Evolutionary conservation across 345 rosid species (phyloP).

Genomic region (Moringa oleifera): DNA sequence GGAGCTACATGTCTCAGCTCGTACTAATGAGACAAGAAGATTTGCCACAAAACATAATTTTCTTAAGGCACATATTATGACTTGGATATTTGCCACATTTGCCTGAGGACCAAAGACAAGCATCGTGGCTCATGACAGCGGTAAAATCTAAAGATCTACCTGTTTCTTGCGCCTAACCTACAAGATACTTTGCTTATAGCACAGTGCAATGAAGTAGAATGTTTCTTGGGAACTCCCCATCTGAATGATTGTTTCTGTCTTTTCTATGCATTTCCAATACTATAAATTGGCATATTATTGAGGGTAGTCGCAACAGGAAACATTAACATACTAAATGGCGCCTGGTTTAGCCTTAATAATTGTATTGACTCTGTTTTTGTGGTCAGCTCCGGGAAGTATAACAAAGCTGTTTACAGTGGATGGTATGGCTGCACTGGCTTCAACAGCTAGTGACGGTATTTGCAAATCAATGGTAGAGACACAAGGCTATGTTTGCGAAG

Average conservation of each 20-base stretch:
- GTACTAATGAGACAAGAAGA: neutral
- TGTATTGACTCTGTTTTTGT: slow-evolving; percentile 19
- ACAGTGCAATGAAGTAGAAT: neutral
- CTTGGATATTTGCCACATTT: neutral
- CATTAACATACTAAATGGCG: slow-evolving; percentile 9
- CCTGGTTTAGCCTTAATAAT: slow-evolving; percentile 6
- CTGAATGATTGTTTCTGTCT: slow-evolving; percentile 1
- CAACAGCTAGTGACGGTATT: neutral
- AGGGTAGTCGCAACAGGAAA: slow-evolving; percentile 15
- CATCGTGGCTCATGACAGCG: neutral
- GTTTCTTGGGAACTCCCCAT: neutral
- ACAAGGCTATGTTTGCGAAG: slow-evolving; percentile 14
- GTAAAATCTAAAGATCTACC: neutral
- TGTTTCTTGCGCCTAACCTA: neutral
- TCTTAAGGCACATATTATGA: neutral
- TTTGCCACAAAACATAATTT: neutral
- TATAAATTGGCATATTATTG: slow-evolving; percentile 14
- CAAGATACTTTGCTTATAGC: slow-evolving; percentile 9
- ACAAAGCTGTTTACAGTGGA: neutral
- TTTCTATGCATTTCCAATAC: slow-evolving; percentile 5
- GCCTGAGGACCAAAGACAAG: neutral
- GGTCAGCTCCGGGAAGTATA: slow-evolving; percentile 16
- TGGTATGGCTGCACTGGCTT: neutral
- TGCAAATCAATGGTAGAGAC: slow-evolving; percentile 14
- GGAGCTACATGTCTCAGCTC: slow-evolving; percentile 2